Percentiles rank a stretch among this genome's conserved stretches.
Evolutionary conservation across 106 monocot species (phyloP).

Genomic region (Agapanthus africanus): DNA sequence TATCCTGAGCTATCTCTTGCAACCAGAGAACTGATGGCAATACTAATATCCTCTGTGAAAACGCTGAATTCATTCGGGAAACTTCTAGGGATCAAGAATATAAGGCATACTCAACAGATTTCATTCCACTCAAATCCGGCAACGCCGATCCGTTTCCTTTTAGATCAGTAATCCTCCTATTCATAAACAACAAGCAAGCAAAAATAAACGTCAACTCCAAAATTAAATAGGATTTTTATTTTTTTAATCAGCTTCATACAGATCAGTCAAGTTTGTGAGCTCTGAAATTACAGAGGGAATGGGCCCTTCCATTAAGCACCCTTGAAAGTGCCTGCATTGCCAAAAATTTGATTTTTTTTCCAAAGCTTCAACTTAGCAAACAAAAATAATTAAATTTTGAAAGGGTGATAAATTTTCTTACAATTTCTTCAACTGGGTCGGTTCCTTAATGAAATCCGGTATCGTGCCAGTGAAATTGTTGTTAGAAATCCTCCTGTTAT

Average conservation of each 20-base stretch:
- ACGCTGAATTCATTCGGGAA: no score
- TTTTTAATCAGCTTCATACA: constrained; percentile 32
- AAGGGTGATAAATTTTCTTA: constrained; percentile 17
- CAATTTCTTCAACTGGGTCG: constrained; percentile 46
- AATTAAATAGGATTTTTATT: neutral
- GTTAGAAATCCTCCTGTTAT: constrained; percentile 48
- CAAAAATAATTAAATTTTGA: no score
- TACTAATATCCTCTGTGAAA: no score
- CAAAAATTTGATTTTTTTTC: no score
- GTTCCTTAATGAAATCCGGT: constrained; percentile 49
- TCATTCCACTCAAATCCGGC: constrained; percentile 46
- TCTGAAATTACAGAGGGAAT: constrained; percentile 52
- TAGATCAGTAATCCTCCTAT: constrained; percentile 75
- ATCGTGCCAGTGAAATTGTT: constrained; percentile 71
- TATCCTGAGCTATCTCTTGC: no score
- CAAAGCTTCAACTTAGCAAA: no score
- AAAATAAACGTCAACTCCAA: neutral
- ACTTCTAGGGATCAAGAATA: no score
- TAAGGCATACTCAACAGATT: no score
- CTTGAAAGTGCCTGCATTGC: constrained; percentile 53
- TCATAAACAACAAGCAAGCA: neutral
- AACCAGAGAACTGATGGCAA: no score
- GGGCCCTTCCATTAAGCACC: constrained; percentile 58
- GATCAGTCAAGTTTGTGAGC: constrained; percentile 50
- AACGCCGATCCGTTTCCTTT: constrained; percentile 52